Evolutionary conservation across 768 basidiomycete genomes (phyloP).

Genomic region (Sistotremastrum niveocremeum): DNA sequence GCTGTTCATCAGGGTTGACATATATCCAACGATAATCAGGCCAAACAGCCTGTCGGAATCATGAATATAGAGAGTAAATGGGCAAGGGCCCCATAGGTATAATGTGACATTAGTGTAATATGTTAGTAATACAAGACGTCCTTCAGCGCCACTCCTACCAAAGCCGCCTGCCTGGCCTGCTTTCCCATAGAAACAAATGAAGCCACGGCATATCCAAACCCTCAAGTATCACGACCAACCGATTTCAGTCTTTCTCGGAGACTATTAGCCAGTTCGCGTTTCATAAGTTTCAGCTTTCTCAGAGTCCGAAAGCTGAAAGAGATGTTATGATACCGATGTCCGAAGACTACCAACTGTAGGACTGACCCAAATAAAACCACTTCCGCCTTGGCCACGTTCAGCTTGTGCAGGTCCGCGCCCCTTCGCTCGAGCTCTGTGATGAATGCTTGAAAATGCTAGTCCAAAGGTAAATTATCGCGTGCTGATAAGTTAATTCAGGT

Average conservation of each 20-base stretch:
- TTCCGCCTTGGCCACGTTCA: conserved; percentile 49
- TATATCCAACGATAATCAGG: conserved; percentile 22
- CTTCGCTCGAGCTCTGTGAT: conserved; percentile 35
- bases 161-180: no score
- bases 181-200: no score
- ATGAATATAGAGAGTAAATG: conserved; percentile 53
- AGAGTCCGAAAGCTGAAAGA: no score
- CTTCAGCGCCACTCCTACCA: no score
- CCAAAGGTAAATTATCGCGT: background rate
- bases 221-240: no score
- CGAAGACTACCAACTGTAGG: background rate
- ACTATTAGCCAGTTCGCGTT: no score
- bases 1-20: background rate
- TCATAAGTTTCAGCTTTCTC: no score
- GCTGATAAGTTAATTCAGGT: background rate
- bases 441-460: conserved; percentile 47
- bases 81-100: conserved; percentile 38
- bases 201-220: no score
- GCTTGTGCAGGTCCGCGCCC: conserved; percentile 46
- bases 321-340: no score
- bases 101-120: background rate
- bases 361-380: conserved; percentile 40
- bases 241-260: no score
- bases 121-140: no score
- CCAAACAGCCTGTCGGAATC: conserved; percentile 53